Evolutionary conservation across 768 basidiomycete species (phyloP), one percentile per base, ranked within the genome.

Genomic region (Agaricus bisporus): DNA sequence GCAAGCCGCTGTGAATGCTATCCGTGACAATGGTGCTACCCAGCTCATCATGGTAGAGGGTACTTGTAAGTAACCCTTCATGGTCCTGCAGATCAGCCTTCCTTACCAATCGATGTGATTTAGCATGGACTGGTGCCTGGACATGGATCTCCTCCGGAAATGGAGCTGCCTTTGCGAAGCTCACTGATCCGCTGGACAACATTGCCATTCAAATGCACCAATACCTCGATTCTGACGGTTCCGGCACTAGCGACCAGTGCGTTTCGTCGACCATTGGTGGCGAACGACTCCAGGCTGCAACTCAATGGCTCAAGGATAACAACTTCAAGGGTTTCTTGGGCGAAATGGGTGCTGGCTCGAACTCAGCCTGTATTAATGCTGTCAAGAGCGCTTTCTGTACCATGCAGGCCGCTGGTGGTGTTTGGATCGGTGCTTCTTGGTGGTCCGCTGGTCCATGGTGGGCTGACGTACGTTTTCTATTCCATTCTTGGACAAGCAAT

Each of bases 391-490:
- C 81, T 14, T 60, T 85, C 25, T 82, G 80, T 66, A 58, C 72
- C 50, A 77, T 85, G 80, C 83, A 83, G 61, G 67, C 75, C 58
- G 72, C 77, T 28, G 75, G 78, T 41, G 73, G 77, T 56, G 77
- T 73, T n/a, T 83, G 81, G 82, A 68, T 84, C 53, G 82, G 71
- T 56, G 63, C 61, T 49, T 28, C 62, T 25, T 82, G 78, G 77
- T 83, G 81, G 82, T 79, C 81, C 55, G 81, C 81, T 56, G 82
- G 82, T 1, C 81, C 79, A 41, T 83, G 81, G 79, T 81, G 80
- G 80, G 75, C 73, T 35, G 62, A 56, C 64, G 79, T 80, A 60
- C 67, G 78, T 77, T 20, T 32, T 38, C 20, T 56, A 20, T 43
- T 53, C 17, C 15, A 12, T 17, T 32, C 32, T 8, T n/a, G 2